A percentile compares a stretch with the other conserved stretches of the same genome.
Conservation (phyloP, 495 filamentous ascomycete genomes). For the Rhizodiscina lignyota region DNA sequence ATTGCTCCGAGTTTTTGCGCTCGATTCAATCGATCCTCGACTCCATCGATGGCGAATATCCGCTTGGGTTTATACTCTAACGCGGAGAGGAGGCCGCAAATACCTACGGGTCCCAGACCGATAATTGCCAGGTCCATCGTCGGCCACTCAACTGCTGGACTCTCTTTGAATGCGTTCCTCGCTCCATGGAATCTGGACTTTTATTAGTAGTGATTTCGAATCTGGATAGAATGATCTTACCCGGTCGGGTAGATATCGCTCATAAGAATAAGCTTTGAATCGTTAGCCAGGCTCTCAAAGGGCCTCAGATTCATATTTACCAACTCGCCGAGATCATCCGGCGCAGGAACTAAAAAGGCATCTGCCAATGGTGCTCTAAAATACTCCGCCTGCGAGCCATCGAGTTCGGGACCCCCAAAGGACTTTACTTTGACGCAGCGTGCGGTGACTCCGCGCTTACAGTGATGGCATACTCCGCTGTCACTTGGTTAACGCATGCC, state of each 20-base stretch:
- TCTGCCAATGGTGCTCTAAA: slow-evolving; percentile 77
- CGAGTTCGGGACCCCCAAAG: slow-evolving; percentile 56
- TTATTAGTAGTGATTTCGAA: too few relatives aligned
- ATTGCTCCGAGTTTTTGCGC: slow-evolving; percentile 69
- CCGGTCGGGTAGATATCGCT: slow-evolving; percentile 76
- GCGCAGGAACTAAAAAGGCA: slow-evolving; percentile 60
- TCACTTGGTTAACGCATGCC: too few relatives aligned
- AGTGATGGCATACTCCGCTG: slow-evolving; percentile 81
- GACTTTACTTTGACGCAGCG: slow-evolving; percentile 57
- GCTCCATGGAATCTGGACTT: too few relatives aligned
- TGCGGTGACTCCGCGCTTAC: slow-evolving; percentile 64
- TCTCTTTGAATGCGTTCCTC: too few relatives aligned
- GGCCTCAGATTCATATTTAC: too few relatives aligned
- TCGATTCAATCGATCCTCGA: slow-evolving; percentile 59
- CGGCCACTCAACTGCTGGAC: too few relatives aligned
- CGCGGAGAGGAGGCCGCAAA: slow-evolving; percentile 76
- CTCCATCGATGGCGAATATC: slow-evolving; percentile 71
- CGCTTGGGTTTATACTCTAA: slow-evolving; percentile 65
- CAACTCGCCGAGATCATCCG: slow-evolving; percentile 59
- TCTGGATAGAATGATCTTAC: too few relatives aligned
- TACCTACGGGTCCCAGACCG: slow-evolving; percentile 62
- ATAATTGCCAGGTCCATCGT: slow-evolving; percentile 72
- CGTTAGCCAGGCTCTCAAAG: too few relatives aligned
- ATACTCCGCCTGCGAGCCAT: slow-evolving; percentile 85
- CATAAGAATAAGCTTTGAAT: slow-evolving; percentile 69